Evolutionary conservation across 805 yeast species (phyloP).

Genomic region (Lachancea cidri): DNA sequence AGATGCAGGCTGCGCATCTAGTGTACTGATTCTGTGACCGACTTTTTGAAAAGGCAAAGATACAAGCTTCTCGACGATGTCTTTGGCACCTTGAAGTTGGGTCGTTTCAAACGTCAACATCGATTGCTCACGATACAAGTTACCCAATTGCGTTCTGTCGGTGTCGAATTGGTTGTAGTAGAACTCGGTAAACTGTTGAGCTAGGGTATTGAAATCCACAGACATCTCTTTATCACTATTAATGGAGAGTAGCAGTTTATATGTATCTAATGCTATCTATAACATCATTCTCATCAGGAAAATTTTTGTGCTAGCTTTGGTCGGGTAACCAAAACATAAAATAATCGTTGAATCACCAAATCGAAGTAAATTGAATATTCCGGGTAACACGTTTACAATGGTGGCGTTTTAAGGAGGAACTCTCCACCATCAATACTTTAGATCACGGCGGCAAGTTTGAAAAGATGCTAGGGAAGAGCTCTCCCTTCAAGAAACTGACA

Average conservation of each 20-base stretch:
- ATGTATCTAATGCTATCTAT: not conserved
- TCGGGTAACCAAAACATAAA: too few relatives aligned
- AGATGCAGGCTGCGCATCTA: slow-evolving; percentile 97
- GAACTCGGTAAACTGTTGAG: slow-evolving; percentile 84
- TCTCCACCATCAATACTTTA: not conserved
- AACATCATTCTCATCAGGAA: too few relatives aligned
- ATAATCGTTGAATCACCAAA: not conserved
- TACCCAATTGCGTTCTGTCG: slow-evolving; percentile 88
- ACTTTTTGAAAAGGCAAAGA: slow-evolving; percentile 91
- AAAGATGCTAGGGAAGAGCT: slow-evolving; percentile 30
- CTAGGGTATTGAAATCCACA: slow-evolving; percentile 44
- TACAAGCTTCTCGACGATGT: slow-evolving; percentile 85
- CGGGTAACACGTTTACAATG: not conserved
- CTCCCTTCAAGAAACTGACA: slow-evolving; percentile 33
- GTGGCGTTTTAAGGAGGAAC: not conserved
- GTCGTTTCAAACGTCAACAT: slow-evolving; percentile 96
- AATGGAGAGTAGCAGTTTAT: not conserved
- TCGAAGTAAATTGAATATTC: not conserved
- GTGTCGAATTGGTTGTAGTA: slow-evolving; percentile 93
- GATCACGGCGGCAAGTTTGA: not conserved
- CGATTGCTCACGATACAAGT: slow-evolving; percentile 92
- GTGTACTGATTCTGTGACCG: slow-evolving; percentile 85
- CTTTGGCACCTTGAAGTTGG: slow-evolving; percentile 91
- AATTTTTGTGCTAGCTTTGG: not conserved
- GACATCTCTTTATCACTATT: slow-evolving; percentile 15